Conservation (phyloP, 2,329 filamentous ascomycete species). For the Pseudogymnoascus sp. region DNA sequence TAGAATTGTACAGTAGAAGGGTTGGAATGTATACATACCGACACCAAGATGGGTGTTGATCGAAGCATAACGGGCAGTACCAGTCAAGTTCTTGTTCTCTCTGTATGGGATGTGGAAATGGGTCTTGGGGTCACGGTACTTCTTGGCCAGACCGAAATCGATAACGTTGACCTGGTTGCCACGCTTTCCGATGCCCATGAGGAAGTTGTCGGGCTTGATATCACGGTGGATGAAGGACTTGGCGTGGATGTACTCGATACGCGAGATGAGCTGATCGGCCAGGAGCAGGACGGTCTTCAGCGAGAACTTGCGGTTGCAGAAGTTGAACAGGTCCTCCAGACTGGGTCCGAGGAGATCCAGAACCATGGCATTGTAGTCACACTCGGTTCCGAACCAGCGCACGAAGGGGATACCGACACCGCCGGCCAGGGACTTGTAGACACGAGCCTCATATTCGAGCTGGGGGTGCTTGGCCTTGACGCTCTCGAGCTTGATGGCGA, state of each 20-base stretch:
- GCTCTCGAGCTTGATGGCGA: conserved; percentile 98
- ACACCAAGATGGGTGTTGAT: conserved; percentile 99
- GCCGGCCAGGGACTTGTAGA: conserved; percentile 82
- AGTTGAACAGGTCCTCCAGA: conserved; percentile 98
- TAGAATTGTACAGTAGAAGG: conserved; percentile 17
- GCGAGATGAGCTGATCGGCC: conserved; percentile 96
- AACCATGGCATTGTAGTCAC: conserved; percentile 99
- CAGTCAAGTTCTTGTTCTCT: conserved; percentile 99
- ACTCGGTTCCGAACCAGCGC: conserved; percentile 98
- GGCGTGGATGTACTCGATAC: conserved; percentile 99
- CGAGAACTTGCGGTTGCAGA: conserved; percentile 99
- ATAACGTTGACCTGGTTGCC: conserved; percentile 99
- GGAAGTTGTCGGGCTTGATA: conserved; percentile 99
- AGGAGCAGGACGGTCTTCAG: conserved; percentile 95
- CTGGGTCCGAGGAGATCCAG: conserved; percentile 92
- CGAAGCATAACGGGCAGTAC: conserved; percentile 94
- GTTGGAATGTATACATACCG: conserved; percentile 43
- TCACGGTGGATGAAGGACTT: conserved; percentile 99
- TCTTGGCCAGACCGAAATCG: conserved; percentile 98
- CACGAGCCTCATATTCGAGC: conserved; percentile 95
- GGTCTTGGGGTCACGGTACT: conserved; percentile 98
- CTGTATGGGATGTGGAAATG: conserved; percentile 99
- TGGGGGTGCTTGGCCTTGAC: conserved; percentile 99
- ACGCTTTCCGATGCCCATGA: conserved; percentile 98
- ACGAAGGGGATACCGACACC: conserved; percentile 98